Evolutionary conservation across 2,329 filamentous ascomycete genomes (phyloP).

Genomic region (Verticillium isaacii): DNA sequence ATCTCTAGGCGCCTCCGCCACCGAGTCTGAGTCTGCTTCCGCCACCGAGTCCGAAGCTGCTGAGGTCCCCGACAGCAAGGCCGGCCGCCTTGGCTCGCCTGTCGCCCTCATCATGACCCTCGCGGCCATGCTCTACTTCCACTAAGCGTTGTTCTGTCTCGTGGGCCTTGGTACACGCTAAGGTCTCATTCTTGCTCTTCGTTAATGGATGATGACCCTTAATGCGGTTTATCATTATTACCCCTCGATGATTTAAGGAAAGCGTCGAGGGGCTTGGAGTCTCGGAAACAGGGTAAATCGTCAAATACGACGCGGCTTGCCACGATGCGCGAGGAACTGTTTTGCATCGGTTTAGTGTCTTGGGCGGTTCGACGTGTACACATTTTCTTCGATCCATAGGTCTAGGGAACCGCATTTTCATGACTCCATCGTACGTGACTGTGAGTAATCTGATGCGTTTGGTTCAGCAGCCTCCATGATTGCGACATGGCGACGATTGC

Average conservation of each 20-base stretch:
- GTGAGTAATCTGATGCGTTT: neutral
- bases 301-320: neutral
- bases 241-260: conserved; percentile 9
- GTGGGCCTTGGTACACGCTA: neutral
- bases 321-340: neutral
- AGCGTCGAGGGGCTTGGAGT: conserved; percentile 1
- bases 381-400: neutral
- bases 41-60: conserved; percentile 28
- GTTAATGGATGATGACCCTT: neutral
- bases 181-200: neutral
- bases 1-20: neutral
- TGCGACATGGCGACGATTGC: too few relatives aligned
- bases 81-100: conserved; percentile 27
- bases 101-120: conserved; percentile 33
- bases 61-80: conserved; percentile 19
- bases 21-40: conserved; percentile 3
- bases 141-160: conserved; percentile 21
- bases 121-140: conserved; percentile 35
- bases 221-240: neutral
- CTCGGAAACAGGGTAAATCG: neutral
- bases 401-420: neutral
- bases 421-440: neutral
- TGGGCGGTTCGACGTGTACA: neutral
- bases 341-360: neutral
- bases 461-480: neutral